Base-by-base conservation (phyloP, 345 rosid species). In the Linum trigynum region DNA sequence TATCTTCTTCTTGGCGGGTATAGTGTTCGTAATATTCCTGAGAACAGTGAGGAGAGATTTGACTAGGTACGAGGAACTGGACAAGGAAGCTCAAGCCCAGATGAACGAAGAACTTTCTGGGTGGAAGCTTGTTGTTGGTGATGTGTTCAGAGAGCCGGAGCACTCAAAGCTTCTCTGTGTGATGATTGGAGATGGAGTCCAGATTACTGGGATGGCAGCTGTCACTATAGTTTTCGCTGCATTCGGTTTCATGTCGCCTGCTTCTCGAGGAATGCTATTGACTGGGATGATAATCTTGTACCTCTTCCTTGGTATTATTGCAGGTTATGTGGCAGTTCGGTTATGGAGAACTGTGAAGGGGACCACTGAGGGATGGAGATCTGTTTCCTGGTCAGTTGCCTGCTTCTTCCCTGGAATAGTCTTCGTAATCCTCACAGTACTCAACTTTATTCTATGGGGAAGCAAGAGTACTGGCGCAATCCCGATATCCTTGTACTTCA, bases 331-430 rank as follows among this genome's bases (percentile, higher is more conserved):
- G 9, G 59, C 59, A 56, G 59, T 56, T n/a, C 59, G 59, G 2
- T 15, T 56, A 16, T 56, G 59, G 59, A 56, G 59, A 56, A 56
- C 59, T 16, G 15, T 56, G 16, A 56, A 56, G 23, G 59, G 59
- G 17, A 56, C 59, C 15, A 15, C 59, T 4, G 59, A 56, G 15
- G 59, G 59, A 16, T 56, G 59, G 59, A 32, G 59, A 56, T 56
- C 59, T n/a, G 59, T 56, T 32, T 56, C 59, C 35, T 56, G 59
- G 59, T n/a, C 17, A n/a, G 35, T 32, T 10, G 59, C 59, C 15
- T 56, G 59, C 59, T 56, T 56, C 59, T 56, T 56, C 59, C 35
- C 59, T 56, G 59, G 59, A 56, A 56, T 56, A 11, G 59, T 56
- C 32, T 56, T 56, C 17, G 32, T 56, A 12, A 56, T n/a, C 35